These are phyloP conservation scores for Albugo candida DNA, from an alignment of 352 stramenopile species.

Conservation along the genomic window DNA sequence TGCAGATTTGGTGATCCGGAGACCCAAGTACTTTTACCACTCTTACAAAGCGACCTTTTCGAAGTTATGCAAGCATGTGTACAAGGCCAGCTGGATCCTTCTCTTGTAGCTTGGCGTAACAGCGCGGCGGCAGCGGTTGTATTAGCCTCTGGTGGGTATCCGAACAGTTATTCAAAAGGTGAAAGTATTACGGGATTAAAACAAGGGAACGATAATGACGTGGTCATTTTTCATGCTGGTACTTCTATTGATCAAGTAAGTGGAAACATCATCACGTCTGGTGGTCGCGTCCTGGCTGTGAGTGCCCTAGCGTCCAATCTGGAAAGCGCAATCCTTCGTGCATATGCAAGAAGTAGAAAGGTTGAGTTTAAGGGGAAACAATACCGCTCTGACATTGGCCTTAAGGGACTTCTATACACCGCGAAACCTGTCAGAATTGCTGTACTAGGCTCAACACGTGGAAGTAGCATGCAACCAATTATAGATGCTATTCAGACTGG, in stretches of 20 bases:
- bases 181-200: slow-evolving; percentile 88
- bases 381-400: slow-evolving; percentile 94
- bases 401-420: slow-evolving; percentile 80
- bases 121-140: slow-evolving; percentile 91
- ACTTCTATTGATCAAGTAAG: slow-evolving; percentile 62
- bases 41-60: slow-evolving; percentile 96
- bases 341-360: slow-evolving; percentile 79
- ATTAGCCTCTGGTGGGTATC: slow-evolving; percentile 92
- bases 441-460: slow-evolving; percentile 91
- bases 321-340: slow-evolving; percentile 76
- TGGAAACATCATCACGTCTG: slow-evolving; percentile 73
- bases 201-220: slow-evolving; percentile 58
- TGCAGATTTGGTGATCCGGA: slow-evolving; percentile 99
- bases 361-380: slow-evolving; percentile 87
- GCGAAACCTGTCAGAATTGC: slow-evolving; percentile 78
- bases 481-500: slow-evolving; percentile 86
- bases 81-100: slow-evolving; percentile 76
- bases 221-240: slow-evolving; percentile 98
- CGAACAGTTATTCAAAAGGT: slow-evolving; percentile 96
- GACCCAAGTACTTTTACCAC: slow-evolving; percentile 94
- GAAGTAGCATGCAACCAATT: slow-evolving; percentile 90
- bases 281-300: slow-evolving; percentile 94
- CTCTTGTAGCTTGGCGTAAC: slow-evolving; percentile 81
- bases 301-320: slow-evolving; percentile 84
- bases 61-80: slow-evolving; percentile 94